A percentile compares a stretch with the other conserved stretches of the same genome.
phyloP scores from a whole-genome alignment of 139 green algal genomes.

The Pycnococcus provasolii region DNA sequence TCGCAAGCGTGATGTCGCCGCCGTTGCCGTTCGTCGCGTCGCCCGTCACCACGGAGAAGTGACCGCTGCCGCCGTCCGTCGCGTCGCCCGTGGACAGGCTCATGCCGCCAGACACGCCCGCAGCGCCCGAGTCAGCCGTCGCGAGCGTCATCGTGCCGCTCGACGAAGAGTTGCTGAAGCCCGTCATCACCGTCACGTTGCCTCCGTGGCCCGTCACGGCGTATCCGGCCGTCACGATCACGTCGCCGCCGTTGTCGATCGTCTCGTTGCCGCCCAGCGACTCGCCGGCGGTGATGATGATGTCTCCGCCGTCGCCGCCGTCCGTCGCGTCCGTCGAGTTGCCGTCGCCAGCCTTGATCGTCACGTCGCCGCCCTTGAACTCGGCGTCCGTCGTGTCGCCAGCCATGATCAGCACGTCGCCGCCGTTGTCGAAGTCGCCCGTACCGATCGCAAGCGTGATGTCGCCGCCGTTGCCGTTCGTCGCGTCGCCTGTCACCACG shows the following conservation, averaged over 20 bases:
- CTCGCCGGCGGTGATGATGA: no score
- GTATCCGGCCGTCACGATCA: conserved; percentile 2
- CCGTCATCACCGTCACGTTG: not conserved
- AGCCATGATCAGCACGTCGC: conserved; percentile 12
- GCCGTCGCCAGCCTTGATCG: not conserved
- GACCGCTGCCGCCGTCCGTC: no score
- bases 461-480: not conserved
- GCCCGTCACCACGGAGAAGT: no score
- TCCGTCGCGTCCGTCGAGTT: not conserved
- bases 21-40: no score
- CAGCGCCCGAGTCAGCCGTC: not conserved
- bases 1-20: no score
- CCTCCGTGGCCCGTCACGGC: not conserved
- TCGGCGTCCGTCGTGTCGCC: not conserved
- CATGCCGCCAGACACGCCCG: not conserved
- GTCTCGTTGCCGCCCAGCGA: not conserved
- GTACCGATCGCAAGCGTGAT: not conserved
- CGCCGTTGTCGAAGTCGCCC: conserved; percentile 6
- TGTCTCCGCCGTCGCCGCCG: no score
- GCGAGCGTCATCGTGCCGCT: conserved; percentile 1
- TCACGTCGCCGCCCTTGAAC: not conserved
- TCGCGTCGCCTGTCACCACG: no score
- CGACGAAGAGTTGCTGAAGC: not conserved
- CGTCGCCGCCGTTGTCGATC: conserved; percentile 3
- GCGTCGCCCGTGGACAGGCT: not conserved